Evolutionary conservation across 179 eudicot genomes (phyloP), one percentile per base, ranked within the genome.

Genomic region (Sideroxylon spinosum): DNA sequence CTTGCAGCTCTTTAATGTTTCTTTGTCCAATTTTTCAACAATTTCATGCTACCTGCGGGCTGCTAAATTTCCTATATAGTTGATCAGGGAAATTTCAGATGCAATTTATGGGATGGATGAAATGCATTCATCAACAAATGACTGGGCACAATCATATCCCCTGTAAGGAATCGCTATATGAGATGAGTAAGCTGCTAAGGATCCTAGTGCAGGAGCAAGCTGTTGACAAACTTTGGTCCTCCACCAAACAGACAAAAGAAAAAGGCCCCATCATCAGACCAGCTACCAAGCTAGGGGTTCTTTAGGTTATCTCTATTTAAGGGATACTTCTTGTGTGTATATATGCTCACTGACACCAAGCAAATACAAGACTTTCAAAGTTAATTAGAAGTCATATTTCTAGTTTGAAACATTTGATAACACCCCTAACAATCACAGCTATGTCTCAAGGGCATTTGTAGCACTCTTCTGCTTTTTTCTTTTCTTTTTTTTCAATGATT

Each of bases 321-420:
- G 68, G 17, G 44, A 5, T 3, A 64, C 12, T 11, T 64, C 37
- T 28, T 25, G 16, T 26, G 68, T 25, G 68, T 64, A 25, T 22
- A 26, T 23, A 55, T 32, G 59, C 59, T 25, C 68, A 11, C 37
- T 28, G 29, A 64, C 37, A 50, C 60, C 74, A 49, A 50, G 10
- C 46, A 71, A 71, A 53, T 14, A 71, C 7, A 23, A 53, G 23
- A 9, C 50, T 72, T 72, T 17, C 12, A 7, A 57, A 72, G 17
- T 53, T 52, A 72, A 53, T 52, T 61, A 25, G 37, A 72, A 53
- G 75, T 53, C 22, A 71, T 26, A 67, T 67, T 50, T 50, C 61
- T 2, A 14, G 25, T 19, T 52, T 14, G 7, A 48, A 12, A 50
- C 6, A 49, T 9, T 25, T 22, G 13, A 70, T 22, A 70, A n/a